Evolutionary conservation across 2,329 filamentous ascomycete genomes (phyloP).

Genomic region (Neofusicoccum laricinum): DNA sequence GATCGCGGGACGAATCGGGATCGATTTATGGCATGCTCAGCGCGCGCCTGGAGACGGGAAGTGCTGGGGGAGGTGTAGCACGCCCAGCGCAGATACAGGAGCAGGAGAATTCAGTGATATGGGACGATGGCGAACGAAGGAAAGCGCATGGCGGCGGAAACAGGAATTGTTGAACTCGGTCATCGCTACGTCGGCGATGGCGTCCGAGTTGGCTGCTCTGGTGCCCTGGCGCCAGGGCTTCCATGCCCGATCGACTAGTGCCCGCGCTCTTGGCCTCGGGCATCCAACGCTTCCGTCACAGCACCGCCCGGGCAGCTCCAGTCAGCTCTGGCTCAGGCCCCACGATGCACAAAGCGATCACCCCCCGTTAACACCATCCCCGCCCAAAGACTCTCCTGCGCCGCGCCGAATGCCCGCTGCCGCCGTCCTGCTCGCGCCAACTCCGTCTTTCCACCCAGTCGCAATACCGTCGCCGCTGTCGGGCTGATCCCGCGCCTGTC

Average conservation of each 20-base stretch:
- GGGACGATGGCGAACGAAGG: not conserved
- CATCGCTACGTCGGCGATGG: conserved; percentile 7
- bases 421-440: not conserved
- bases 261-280: conserved; percentile 6
- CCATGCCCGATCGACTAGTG: conserved; percentile 13
- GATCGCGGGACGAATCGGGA: conserved; percentile 8
- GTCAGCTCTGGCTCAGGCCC: conserved; percentile 6
- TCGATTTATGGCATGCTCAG: conserved; percentile 7
- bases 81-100: not conserved
- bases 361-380: conserved; percentile 12
- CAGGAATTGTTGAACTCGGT: conserved; percentile 12
- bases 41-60: not conserved
- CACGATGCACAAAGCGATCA: conserved; percentile 16
- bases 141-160: not conserved
- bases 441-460: not conserved
- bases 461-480: conserved; percentile 17
- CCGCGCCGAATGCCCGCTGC: not conserved
- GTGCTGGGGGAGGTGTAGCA: not conserved
- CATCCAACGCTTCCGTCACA: conserved; percentile 10
- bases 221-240: not conserved
- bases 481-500: conserved; percentile 13
- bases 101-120: not conserved
- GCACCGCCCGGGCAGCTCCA: not conserved
- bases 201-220: not conserved
- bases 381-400: not conserved